Base-by-base conservation (phyloP, 345 rosid genomes). In the Pistacia integerrima region DNA sequence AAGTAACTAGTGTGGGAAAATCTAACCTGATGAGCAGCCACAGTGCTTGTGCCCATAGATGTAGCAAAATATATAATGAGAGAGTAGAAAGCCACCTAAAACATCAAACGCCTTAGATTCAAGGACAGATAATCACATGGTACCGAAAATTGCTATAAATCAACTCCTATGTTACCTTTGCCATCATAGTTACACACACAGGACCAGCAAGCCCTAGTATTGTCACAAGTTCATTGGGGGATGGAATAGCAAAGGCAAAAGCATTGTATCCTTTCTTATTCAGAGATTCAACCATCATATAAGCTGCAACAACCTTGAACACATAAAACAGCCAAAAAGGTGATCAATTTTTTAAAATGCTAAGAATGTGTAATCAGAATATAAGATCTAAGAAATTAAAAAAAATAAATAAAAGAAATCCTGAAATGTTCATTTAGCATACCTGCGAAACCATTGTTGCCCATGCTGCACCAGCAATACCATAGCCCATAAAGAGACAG, bases 391-490 rank as follows among this genome's bases (percentile, higher is more conserved):
- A 33, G 17, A 44, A 72, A 72, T 16, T 73, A 4, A 35, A 51
- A 18, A 17, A 25, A 51, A n/a, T n/a, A n/a, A 49, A 51, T 74
- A 22, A 64, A 18, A 63, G 18, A 14, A 5, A n/a, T 56, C 69
- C 14, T 41, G 57, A 74, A 46, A 62, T 51, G 22, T 30, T 59
- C 20, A 65, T 44, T 67, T 28, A 48, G 52, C 81, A 58, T 79
- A 95, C 99, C 82, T 95, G 99, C 58, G 99, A 95, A 59, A 79
- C 85, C 88, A 90, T 83, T 54, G 99, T 92, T 48, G 97, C 94
- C 96, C 93, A 93, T 72, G 99, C 99, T 48, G 98, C 98, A 60
- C 99, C 99, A n/a, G 90, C 88, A 63, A 93, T 90, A 57, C 99
- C 98, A 70, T 87, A 91, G 65, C 93, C 96, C 74, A 93, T 82